phyloP scores from a whole-genome alignment of 306 rosid genomes.

The Cicer chorassanicum region DNA sequence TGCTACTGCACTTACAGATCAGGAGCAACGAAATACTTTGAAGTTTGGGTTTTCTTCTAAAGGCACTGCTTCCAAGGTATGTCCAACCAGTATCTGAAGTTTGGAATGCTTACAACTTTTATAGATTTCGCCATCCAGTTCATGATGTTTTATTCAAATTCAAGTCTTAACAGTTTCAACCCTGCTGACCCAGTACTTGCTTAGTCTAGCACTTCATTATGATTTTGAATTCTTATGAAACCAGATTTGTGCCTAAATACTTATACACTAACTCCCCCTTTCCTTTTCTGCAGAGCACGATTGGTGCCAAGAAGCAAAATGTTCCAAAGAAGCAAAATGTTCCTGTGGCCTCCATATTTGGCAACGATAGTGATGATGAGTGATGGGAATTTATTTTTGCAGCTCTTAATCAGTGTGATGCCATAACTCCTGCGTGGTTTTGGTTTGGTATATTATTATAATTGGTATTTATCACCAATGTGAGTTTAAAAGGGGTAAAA shows the following conservation, averaged over 20 bases:
- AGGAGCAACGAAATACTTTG: conserved; percentile 84
- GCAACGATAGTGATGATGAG: conserved; percentile 77
- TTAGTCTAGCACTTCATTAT: conserved; percentile 1
- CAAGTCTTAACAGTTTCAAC: neutral
- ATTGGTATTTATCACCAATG: neutral
- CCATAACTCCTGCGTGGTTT: conserved; percentile 26
- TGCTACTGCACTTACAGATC: conserved; percentile 74
- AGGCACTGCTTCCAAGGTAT: conserved; percentile 74
- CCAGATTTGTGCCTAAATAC: neutral
- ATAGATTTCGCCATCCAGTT: neutral
- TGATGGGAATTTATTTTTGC: conserved; percentile 38
- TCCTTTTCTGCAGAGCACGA: conserved; percentile 50
- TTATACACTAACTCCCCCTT: neutral
- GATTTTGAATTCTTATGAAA: neutral
- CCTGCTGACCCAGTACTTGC: neutral
- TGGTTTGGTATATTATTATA: conserved; percentile 31
- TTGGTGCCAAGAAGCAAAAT: conserved; percentile 64
- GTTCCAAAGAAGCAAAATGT: conserved; percentile 67
- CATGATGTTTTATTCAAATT: conserved; percentile 25
- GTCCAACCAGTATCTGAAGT: conserved; percentile 3
- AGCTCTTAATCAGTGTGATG: conserved; percentile 34
- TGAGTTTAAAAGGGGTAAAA: neutral
- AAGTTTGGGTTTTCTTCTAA: conserved; percentile 94
- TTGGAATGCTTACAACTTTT: conserved; percentile 23
- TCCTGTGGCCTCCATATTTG: conserved; percentile 64